phyloP scores from a whole-genome alignment of 768 basidiomycete genomes.

The Mycena vitilis region DNA sequence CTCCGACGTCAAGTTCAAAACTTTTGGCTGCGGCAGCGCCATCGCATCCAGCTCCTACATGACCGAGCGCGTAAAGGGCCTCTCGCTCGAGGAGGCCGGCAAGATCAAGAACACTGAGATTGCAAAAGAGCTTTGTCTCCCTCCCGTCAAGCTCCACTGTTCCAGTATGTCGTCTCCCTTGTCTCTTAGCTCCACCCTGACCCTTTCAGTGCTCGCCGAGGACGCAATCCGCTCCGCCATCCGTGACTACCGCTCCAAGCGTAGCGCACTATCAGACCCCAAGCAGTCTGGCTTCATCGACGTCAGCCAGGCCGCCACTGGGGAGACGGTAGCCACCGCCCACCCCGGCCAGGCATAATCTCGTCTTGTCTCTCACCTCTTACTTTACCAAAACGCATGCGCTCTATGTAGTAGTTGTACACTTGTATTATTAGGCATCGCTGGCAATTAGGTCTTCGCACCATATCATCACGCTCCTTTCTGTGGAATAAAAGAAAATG shows the following conservation, averaged over 20 bases:
- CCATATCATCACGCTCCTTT: constrained; percentile 50
- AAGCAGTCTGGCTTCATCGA: constrained; percentile 77
- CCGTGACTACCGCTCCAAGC: constrained; percentile 93
- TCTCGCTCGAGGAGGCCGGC: constrained; percentile 93
- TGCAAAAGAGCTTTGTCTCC: constrained; percentile 94
- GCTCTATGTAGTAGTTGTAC: constrained; percentile 32
- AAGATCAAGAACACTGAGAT: constrained; percentile 99
- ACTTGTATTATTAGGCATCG: constrained; percentile 39
- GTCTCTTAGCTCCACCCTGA: constrained; percentile 18
- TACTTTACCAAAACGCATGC: constrained; percentile 28
- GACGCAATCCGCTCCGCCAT: constrained; percentile 99
- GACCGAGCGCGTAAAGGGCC: constrained; percentile 97
- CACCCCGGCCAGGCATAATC: constrained; percentile 52
- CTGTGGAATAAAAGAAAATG: constrained; percentile 80
- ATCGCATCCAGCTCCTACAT: constrained; percentile 98
- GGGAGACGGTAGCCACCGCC: constrained; percentile 65
- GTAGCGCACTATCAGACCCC: constrained; percentile 60
- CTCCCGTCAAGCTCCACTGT: constrained; percentile 96
- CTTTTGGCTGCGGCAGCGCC: constrained; percentile 98
- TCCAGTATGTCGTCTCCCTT: constrained; percentile 72
- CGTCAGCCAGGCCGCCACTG: constrained; percentile 57
- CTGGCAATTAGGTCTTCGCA: constrained; percentile 19
- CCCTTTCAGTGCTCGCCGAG: constrained; percentile 85
- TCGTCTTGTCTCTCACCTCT: constrained; percentile 15
- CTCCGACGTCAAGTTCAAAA: constrained; percentile 99